phyloP scores from a whole-genome alignment of 163 green algal genomes.

The Volvox carteri region DNA sequence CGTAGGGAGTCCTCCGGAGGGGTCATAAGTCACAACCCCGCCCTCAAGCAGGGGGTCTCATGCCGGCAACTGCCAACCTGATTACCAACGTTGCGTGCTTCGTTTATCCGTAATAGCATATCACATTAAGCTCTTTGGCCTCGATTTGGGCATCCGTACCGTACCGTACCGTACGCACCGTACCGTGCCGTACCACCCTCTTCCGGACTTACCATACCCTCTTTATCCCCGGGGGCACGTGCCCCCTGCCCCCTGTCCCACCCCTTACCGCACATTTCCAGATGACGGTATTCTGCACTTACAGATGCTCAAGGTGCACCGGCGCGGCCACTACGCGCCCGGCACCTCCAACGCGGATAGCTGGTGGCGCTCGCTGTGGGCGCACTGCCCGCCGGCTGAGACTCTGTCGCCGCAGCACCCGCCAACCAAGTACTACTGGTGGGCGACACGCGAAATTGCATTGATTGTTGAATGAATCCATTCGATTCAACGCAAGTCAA shows the following conservation, averaged over 20 bases:
- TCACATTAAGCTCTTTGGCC: neutral
- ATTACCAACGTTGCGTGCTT: neutral
- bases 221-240: neutral
- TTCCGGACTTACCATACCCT: neutral
- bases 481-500: neutral
- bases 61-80: neutral
- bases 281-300: slow-evolving; percentile 71
- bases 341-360: slow-evolving; percentile 75
- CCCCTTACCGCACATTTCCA: neutral
- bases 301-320: slow-evolving; percentile 71
- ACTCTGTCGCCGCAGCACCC: slow-evolving; percentile 52
- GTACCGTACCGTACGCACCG: neutral
- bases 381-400: slow-evolving; percentile 44
- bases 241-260: neutral
- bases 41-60: neutral
- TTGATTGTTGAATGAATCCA: neutral
- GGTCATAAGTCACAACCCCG: neutral
- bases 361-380: slow-evolving; percentile 72
- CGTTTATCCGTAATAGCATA: neutral
- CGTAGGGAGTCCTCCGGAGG: too few species aligned
- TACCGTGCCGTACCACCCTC: neutral
- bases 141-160: neutral
- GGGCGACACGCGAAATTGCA: neutral
- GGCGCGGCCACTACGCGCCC: slow-evolving; percentile 68
- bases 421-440: slow-evolving; percentile 62